Evolutionary conservation across 495 filamentous ascomycete species (phyloP), one percentile per base, ranked within the genome.

Genomic region (Tetracladium marchalianum): DNA sequence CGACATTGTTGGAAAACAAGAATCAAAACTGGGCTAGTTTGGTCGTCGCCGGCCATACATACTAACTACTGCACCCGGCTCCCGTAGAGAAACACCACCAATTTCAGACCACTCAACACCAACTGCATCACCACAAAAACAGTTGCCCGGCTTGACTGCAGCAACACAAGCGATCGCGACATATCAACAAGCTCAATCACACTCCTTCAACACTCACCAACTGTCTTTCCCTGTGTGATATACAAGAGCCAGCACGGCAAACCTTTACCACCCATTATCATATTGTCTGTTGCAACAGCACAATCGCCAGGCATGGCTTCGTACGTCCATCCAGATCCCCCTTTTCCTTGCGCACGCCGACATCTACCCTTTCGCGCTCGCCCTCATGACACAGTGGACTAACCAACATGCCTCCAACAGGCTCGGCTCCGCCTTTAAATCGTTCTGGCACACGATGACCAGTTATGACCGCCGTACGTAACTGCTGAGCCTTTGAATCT

Each of bases 401-500:
- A 40, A 54, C 39, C 11, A 31, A 24, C 6, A 35, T 32, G 42
- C 7, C 46, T n/a, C 15, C 10, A 36, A 11, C 37, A 53, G 57
- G 35, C 43, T 60, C 39, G 57, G 57, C 24, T 49, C 46, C 27
- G 51, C 57, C 15, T 79, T 85, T 66, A 77, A 78, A 54, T 85
- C 84, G 52, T 87, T 95, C 67, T 96, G 90, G 90, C 90, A 97
- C 74, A 84, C 87, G 43, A 92, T 96, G 87, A 95, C 88, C 59
- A 76, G 72, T 52, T 61, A 76, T 63, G 74, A 78, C 62, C 64
- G 74, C 66, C 74, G 74, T 78, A 50, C 61, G 73, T 66, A 17
- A 50, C 18, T 53, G 58, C 48, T 56, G 55, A 35, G 53, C 56
- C 11, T 56, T 61, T 44, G 61, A 47, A 36, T 58, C 56, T n/a